Conservation (phyloP, 331 rosid genomes). For the Prunus yedoensis region DNA sequence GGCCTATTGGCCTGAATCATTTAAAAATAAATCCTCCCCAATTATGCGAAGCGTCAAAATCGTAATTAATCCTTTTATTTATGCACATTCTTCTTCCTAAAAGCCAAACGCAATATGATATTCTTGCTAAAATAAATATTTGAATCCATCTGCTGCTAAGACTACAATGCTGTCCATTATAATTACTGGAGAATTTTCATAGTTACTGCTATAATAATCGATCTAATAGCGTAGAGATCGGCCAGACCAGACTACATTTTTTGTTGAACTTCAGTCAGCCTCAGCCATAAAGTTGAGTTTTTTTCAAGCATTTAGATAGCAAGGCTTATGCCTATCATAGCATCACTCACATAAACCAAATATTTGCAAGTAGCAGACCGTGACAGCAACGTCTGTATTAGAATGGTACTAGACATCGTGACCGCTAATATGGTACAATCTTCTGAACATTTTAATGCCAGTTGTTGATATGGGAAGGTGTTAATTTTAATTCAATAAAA, state of each 20-base stretch:
- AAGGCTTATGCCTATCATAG: neutral
- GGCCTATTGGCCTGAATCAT: no score
- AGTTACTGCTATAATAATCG: neutral
- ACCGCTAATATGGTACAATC: neutral
- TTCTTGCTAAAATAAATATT: no score
- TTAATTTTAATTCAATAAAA: no score
- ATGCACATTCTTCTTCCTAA: no score
- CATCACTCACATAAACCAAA: neutral
- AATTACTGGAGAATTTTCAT: neutral
- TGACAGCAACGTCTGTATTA: neutral
- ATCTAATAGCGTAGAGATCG: neutral
- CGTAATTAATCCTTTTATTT: no score
- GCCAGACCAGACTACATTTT: no score
- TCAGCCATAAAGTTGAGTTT: neutral
- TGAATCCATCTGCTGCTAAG: neutral
- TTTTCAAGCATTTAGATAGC: neutral
- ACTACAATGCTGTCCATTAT: neutral
- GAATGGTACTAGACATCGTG: neutral
- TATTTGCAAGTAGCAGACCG: neutral
- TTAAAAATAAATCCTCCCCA: no score
- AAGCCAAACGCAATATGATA: no score
- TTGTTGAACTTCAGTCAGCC: no score
- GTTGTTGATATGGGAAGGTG: neutral
- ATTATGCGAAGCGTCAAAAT: no score
- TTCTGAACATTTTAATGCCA: neutral